These are phyloP conservation scores for Clonostachys rosea DNA, from an alignment of 2,329 filamentous ascomycete species.

Conservation along the genomic window DNA sequence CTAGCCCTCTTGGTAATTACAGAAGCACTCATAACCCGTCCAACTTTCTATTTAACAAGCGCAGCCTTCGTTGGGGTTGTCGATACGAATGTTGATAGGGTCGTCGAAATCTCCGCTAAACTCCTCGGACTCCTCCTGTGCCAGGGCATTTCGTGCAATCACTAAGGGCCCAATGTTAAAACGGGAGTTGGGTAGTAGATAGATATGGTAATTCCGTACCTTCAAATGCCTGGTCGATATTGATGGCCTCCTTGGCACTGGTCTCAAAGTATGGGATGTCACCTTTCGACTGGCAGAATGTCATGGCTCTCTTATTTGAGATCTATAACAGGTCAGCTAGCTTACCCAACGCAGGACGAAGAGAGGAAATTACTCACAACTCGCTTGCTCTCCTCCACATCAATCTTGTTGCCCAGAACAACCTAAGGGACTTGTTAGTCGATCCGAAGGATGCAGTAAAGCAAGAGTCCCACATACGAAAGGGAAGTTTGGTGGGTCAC, in stretches of 20 bases:
- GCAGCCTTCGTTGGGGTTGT: slow-evolving; percentile 89
- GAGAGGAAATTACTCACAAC: slow-evolving; percentile 51
- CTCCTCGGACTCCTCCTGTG: slow-evolving; percentile 96
- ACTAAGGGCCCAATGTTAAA: slow-evolving; percentile 44
- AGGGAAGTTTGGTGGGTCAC: slow-evolving; percentile 95
- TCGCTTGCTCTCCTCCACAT: slow-evolving; percentile 95
- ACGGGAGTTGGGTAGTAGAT: neutral
- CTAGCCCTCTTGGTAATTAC: too few species aligned
- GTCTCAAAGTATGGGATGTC: slow-evolving; percentile 99
- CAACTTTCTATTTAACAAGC: slow-evolving; percentile 60
- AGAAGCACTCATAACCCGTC: too few species aligned
- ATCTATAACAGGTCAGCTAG: slow-evolving; percentile 47
- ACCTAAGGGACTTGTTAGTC: slow-evolving; percentile 46
- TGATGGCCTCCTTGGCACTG: slow-evolving; percentile 96
- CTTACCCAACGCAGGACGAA: neutral
- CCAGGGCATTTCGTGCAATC: slow-evolving; percentile 90
- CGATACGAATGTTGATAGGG: slow-evolving; percentile 96
- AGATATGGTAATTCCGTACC: slow-evolving; percentile 31
- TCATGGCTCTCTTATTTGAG: slow-evolving; percentile 91
- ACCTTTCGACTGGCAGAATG: slow-evolving; percentile 96
- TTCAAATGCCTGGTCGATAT: slow-evolving; percentile 81
- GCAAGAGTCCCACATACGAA: slow-evolving; percentile 62
- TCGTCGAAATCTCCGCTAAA: slow-evolving; percentile 97
- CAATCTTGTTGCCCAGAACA: slow-evolving; percentile 98
- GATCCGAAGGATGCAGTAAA: neutral